A percentile compares a stretch with the other conserved stretches of the same genome.
These are phyloP conservation scores for Umbellularia californica DNA, from an alignment of 164 flowering plant species.

Conservation along the genomic window DNA sequence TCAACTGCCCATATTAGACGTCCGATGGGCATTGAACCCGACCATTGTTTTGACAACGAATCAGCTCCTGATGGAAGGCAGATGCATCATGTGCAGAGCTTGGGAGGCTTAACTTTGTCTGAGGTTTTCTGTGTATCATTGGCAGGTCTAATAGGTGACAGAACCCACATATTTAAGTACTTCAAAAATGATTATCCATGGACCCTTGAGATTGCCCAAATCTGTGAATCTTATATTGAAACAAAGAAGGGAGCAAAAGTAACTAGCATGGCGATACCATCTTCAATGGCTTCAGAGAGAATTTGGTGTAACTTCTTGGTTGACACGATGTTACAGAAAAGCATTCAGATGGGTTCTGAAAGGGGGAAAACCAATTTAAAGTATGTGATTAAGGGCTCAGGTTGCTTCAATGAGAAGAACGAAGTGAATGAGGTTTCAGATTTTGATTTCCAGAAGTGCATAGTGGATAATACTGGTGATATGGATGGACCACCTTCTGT, in stretches of 20 bases:
- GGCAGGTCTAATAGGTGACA: constrained; percentile 69
- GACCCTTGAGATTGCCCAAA: constrained; percentile 14
- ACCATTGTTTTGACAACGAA: not conserved
- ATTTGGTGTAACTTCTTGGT: constrained; percentile 54
- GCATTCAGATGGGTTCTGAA: not conserved
- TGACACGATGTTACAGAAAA: constrained; percentile 38
- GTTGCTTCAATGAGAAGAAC: constrained; percentile 12
- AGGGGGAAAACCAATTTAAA: constrained; percentile 1
- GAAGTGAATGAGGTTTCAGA: constrained; percentile 10
- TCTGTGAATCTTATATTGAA: constrained; percentile 16
- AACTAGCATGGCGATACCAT: constrained; percentile 18
- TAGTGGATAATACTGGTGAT: not conserved
- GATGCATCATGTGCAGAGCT: constrained; percentile 17
- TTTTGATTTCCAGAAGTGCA: not conserved
- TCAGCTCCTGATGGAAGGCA: constrained; percentile 6
- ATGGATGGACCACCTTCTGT: constrained; percentile 19
- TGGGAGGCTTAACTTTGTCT: constrained; percentile 63
- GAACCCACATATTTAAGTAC: constrained; percentile 56
- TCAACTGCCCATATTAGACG: not conserved
- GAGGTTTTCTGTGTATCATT: constrained; percentile 78
- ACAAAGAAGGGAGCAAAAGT: constrained; percentile 18
- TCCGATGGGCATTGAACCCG: not conserved
- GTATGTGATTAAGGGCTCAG: constrained; percentile 15
- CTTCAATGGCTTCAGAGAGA: constrained; percentile 30
- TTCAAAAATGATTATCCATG: constrained; percentile 33